Conservation (phyloP, 1,139 yeast species). For the Hansenula sp. region DNA sequence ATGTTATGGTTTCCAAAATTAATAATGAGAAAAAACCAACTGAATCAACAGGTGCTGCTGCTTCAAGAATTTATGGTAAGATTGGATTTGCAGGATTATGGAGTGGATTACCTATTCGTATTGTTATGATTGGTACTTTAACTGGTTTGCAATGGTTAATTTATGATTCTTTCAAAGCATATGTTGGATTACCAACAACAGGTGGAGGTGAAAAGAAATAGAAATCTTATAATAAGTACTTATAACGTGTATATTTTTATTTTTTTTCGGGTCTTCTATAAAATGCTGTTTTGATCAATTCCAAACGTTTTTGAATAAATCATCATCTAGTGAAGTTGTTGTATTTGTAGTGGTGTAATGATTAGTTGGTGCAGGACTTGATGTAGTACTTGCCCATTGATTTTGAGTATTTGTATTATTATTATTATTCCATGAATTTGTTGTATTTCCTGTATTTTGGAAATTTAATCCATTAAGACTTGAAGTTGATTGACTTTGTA, state of each 20-base stretch:
- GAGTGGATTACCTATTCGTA: constrained; percentile 93
- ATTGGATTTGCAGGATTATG: constrained; percentile 90
- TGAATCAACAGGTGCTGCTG: constrained; percentile 65
- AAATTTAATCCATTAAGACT: constrained; percentile 11
- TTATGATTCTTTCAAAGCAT: constrained; percentile 90
- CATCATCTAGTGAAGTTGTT: constrained; percentile 48
- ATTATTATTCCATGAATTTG: constrained; percentile 1
- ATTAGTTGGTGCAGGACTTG: constrained; percentile 15
- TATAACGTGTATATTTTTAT: too few species aligned
- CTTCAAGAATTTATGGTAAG: constrained; percentile 65
- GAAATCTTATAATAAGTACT: neutral
- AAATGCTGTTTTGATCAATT: constrained; percentile 7
- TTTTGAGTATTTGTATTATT: constrained; percentile 10
- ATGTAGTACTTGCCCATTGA: constrained; percentile 8
- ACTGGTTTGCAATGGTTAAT: constrained; percentile 96
- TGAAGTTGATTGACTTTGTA: constrained; percentile 1
- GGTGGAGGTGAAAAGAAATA: constrained; percentile 49
- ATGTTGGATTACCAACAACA: constrained; percentile 88
- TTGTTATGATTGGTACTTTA: constrained; percentile 93
- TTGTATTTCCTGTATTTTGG: constrained; percentile 1
- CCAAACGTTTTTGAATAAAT: constrained; percentile 70
- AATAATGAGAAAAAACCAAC: constrained; percentile 67
- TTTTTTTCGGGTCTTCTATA: too few species aligned
- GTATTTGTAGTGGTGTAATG: constrained; percentile 21
- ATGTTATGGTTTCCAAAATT: constrained; percentile 92